Evolutionary conservation across 108 stramenopile genomes (phyloP).

Genomic region (Cyclotella choctawhatcheeana): DNA sequence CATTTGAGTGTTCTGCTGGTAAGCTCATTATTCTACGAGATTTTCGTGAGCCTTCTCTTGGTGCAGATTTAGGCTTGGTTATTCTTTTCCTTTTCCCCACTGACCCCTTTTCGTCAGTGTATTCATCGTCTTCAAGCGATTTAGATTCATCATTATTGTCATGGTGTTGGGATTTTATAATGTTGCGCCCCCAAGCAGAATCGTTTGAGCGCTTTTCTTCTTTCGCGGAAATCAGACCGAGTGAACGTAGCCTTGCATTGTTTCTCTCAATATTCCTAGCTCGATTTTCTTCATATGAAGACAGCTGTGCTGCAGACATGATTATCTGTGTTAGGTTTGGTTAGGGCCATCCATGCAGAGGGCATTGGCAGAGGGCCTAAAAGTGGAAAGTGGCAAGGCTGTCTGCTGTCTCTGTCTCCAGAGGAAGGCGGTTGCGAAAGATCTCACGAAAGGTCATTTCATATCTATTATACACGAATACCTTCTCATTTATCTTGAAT

Average conservation of each 20-base stretch:
- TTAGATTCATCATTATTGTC: conserved; percentile 5
- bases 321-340: background rate
- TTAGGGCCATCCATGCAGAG: background rate
- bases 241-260: conserved; percentile 66
- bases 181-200: conserved; percentile 50
- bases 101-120: conserved; percentile 6
- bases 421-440: too few relatives aligned
- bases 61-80: background rate
- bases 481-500: too few relatives aligned
- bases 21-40: conserved; percentile 62
- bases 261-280: conserved; percentile 80
- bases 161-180: conserved; percentile 3
- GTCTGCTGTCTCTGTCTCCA: background rate
- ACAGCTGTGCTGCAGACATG: background rate
- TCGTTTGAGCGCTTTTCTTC: conserved; percentile 77
- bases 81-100: conserved; percentile 15
- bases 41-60: conserved; percentile 56
- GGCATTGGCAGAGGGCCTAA: too few relatives aligned
- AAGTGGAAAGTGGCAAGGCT: background rate
- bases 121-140: conserved; percentile 16
- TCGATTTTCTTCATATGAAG: conserved; percentile 66
- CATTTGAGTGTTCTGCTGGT: conserved; percentile 5
- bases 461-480: too few relatives aligned
- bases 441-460: too few relatives aligned
- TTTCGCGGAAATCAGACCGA: conserved; percentile 72